Base-by-base conservation (phyloP, 495 filamentous ascomycete species). In the Neurospora sp. region DNA sequence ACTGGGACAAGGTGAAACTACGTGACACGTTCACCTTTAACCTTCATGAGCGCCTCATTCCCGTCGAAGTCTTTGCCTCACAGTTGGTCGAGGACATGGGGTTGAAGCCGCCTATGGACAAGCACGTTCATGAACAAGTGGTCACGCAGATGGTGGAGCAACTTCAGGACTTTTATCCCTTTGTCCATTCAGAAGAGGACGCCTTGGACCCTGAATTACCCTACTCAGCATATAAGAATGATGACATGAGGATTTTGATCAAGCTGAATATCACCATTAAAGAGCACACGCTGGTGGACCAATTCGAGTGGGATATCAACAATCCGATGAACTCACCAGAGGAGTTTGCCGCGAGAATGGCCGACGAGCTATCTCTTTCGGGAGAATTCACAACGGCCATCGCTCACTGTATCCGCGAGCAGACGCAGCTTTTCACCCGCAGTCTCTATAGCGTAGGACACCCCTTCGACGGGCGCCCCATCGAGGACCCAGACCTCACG, bases 241-340 rank as follows among this genome's bases (percentile, higher is more conserved):
- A 99, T 77, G 96, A 99, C 83, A 97, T 99, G 95, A 90, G 96
- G 72, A 94, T 99, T 39, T 83, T 94, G 23, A 89, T 99, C 77
- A 98, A 97, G 81, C 86, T 99, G 48, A 97, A 99, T 79, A 98
- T 99, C 78, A 98, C 96, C 35, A 98, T 99, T 80, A 96, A 96
- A 3, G 91, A 92, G 74, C 93, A 97, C 80, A 98, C 94, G 1
- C 86, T 99, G 37, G 90, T 97, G 31, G 96, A 99, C 77, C 96
- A 99, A 79, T 98, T 99, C 71, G 96, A 99, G 82, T 99, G 96
- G 96, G 96, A 98, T 78, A 93, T 98, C 78, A 98, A 98, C 80
- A 95, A 98, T 77, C 90, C 94, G 0, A 84, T 90, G 74, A 98
- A 99, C 81, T 95, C 90, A 0, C 94, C 96, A 1, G 96, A 99